These are phyloP conservation scores for Solanum hybrid DNA, from an alignment of 305 asterid genomes.

Conservation along the genomic window DNA sequence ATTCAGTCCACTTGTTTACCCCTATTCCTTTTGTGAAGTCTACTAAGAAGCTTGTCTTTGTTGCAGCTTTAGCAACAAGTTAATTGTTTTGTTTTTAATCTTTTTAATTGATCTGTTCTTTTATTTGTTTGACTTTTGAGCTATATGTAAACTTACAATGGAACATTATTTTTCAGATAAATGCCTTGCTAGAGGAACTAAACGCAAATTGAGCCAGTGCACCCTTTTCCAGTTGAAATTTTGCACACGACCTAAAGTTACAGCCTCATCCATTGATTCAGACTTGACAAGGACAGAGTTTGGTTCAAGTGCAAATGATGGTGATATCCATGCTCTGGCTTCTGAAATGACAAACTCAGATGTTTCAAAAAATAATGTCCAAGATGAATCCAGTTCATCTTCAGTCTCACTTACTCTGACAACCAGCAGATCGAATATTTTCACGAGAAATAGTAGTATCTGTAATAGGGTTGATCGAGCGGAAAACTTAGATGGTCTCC, in stretches of 20 bases:
- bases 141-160: background rate
- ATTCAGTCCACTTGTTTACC: background rate
- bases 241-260: slow-evolving; percentile 38
- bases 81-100: background rate
- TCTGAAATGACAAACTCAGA: slow-evolving; percentile 14
- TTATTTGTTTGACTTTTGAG: background rate
- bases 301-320: slow-evolving; percentile 6
- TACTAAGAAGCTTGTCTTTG: background rate
- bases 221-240: slow-evolving; percentile 77
- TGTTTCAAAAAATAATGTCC: slow-evolving; percentile 17
- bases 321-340: slow-evolving; percentile 9
- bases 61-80: background rate
- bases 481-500: slow-evolving; percentile 20
- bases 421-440: background rate
- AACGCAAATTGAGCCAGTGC: slow-evolving; percentile 68
- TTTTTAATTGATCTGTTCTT: background rate
- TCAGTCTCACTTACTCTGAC: slow-evolving; percentile 8
- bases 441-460: background rate
- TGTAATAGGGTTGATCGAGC: slow-evolving; percentile 8
- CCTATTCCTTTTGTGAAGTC: background rate
- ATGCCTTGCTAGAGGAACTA: slow-evolving; percentile 65
- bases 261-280: slow-evolving; percentile 19
- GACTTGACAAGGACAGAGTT: slow-evolving; percentile 7
- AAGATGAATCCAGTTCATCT: background rate
- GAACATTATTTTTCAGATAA: slow-evolving; percentile 38